A percentile compares a stretch with the other conserved stretches of the same genome.
phyloP scores from a whole-genome alignment of 2,329 filamentous ascomycete species.

The Alternaria novae-zelandiae region DNA sequence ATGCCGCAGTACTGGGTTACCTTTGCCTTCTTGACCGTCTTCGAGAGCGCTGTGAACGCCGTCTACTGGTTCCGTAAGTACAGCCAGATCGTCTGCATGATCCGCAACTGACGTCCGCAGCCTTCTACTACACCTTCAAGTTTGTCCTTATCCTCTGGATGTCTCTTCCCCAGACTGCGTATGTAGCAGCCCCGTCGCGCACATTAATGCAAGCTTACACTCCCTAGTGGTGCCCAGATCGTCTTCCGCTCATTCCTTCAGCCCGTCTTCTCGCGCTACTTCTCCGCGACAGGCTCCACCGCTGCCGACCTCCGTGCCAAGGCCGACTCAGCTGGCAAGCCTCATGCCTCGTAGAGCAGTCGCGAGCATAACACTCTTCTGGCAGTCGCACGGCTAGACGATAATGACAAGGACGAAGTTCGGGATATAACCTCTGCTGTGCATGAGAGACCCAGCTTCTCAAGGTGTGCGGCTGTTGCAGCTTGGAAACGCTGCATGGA shows the following conservation, averaged over 20 bases:
- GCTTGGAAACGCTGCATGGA: slow-evolving; percentile 36
- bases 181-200: slow-evolving; percentile 53
- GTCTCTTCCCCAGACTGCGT: slow-evolving; percentile 92
- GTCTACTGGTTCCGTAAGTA: slow-evolving; percentile 82
- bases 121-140: slow-evolving; percentile 99
- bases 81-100: background rate
- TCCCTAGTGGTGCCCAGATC: slow-evolving; percentile 83
- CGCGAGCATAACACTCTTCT: slow-evolving; percentile 29
- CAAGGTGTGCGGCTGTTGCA: slow-evolving; percentile 34
- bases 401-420: slow-evolving; percentile 6
- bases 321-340: slow-evolving; percentile 70
- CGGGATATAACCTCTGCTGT: slow-evolving; percentile 16
- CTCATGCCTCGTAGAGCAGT: slow-evolving; percentile 38
- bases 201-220: slow-evolving; percentile 13
- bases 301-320: slow-evolving; percentile 88
- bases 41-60: slow-evolving; percentile 82
- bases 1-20: slow-evolving; percentile 78
- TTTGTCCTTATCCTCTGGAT: slow-evolving; percentile 98
- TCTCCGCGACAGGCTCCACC: slow-evolving; percentile 72
- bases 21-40: slow-evolving; percentile 80
- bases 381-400: slow-evolving; percentile 38
- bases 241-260: slow-evolving; percentile 96
- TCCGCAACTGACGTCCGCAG: slow-evolving; percentile 34
- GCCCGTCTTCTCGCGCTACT: slow-evolving; percentile 92
- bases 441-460: slow-evolving; percentile 11